Percentiles rank a stretch among this genome's conserved stretches.
phyloP scores from a whole-genome alignment of 768 basidiomycete genomes.

The Amanita pseudoporphyria region DNA sequence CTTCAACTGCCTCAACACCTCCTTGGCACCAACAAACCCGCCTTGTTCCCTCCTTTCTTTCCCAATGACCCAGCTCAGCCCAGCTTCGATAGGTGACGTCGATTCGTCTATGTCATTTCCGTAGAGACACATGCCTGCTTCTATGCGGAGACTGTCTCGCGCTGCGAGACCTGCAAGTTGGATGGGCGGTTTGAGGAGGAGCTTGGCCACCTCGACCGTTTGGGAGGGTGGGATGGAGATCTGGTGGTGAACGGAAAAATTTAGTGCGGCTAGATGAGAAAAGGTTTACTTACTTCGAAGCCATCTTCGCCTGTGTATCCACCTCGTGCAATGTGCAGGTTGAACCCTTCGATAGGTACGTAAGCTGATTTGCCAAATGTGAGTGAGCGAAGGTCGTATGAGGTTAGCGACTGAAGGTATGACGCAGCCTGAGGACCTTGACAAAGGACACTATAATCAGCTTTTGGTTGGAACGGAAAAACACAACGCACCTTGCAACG shows the following conservation, averaged over 20 bases:
- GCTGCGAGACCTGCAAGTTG: slow-evolving; percentile 87
- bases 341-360: slow-evolving; percentile 67
- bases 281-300: slow-evolving; percentile 65
- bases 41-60: slow-evolving; percentile 70
- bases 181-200: slow-evolving; percentile 56
- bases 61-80: slow-evolving; percentile 86
- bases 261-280: not conserved
- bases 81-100: slow-evolving; percentile 85
- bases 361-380: slow-evolving; percentile 83
- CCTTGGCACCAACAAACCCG: slow-evolving; percentile 68
- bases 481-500: slow-evolving; percentile 63
- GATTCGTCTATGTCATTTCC: slow-evolving; percentile 89
- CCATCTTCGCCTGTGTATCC: slow-evolving; percentile 99
- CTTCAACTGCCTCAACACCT: slow-evolving; percentile 66
- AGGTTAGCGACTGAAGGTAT: slow-evolving; percentile 68
- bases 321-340: slow-evolving; percentile 83
- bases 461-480: not conserved
- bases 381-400: slow-evolving; percentile 61
- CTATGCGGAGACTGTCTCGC: slow-evolving; percentile 86
- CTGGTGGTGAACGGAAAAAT: slow-evolving; percentile 24
- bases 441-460: not conserved
- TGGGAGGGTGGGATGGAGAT: slow-evolving; percentile 82
- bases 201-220: slow-evolving; percentile 60
- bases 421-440: slow-evolving; percentile 75
- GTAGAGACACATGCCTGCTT: slow-evolving; percentile 96